These are phyloP conservation scores for Vitis riparia DNA, from an alignment of 164 flowering plant genomes.

Conservation along the genomic window DNA sequence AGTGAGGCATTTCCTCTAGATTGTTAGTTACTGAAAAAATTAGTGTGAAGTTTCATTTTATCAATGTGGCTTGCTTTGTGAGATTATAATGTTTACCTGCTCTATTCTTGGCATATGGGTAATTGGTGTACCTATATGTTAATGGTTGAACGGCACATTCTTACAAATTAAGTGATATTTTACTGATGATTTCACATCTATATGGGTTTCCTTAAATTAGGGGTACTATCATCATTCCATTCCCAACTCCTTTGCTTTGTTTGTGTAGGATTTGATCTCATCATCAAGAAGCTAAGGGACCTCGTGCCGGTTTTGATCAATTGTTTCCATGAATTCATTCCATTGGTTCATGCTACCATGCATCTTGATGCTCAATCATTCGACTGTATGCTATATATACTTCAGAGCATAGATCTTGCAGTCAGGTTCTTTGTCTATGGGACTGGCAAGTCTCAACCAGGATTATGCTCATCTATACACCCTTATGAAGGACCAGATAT, in stretches of 20 bases:
- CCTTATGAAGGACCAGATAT: conserved; percentile 18
- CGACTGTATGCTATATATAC: conserved; percentile 66
- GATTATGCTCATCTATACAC: conserved; percentile 16
- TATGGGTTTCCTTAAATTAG: no score
- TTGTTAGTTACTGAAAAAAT: no score
- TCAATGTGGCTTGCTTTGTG: no score
- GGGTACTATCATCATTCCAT: not conserved
- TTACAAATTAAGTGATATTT: no score
- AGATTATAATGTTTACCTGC: no score
- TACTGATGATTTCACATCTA: no score
- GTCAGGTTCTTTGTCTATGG: conserved; percentile 39
- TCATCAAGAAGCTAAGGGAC: conserved; percentile 43
- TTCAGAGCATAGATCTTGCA: conserved; percentile 64
- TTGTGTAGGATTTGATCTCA: conserved; percentile 38
- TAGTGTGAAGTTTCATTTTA: no score
- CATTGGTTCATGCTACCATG: conserved; percentile 32
- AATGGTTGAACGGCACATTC: no score
- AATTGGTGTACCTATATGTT: no score
- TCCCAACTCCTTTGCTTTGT: conserved; percentile 2
- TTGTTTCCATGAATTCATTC: conserved; percentile 66
- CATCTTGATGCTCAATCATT: conserved; percentile 51
- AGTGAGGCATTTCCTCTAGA: no score
- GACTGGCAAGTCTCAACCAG: conserved; percentile 15
- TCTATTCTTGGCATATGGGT: no score
- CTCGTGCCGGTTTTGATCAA: conserved; percentile 66